A percentile compares a stretch with the other conserved stretches of the same genome.
phyloP scores from a whole-genome alignment of 208 protist species.

The Leishmania braziliensis region DNA sequence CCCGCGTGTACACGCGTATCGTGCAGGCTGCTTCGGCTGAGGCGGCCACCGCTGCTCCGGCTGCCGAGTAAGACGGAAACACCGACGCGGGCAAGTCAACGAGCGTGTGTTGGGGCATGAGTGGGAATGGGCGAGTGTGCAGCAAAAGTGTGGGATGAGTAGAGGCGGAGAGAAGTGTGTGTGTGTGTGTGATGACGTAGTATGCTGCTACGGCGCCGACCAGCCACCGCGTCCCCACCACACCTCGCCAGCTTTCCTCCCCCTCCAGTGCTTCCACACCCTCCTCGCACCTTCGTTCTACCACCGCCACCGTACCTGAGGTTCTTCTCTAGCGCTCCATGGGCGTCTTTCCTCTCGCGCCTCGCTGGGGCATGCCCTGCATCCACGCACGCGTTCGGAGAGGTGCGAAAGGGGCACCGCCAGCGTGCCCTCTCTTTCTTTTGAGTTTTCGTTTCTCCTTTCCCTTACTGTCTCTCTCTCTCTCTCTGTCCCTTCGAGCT shows the following conservation, averaged over 20 bases:
- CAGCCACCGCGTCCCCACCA: background rate
- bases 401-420: background rate
- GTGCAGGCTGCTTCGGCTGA: constrained; percentile 38
- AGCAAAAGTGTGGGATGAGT: background rate
- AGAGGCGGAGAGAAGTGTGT: background rate
- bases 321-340: background rate
- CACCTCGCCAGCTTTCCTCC: background rate
- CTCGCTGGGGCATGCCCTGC: background rate
- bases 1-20: constrained; percentile 82
- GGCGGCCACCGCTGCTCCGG: constrained; percentile 31
- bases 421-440: background rate
- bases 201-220: background rate
- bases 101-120: background rate
- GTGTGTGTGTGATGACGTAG: background rate
- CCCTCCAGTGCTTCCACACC: background rate
- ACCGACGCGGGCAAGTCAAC: background rate
- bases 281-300: background rate
- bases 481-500: background rate
- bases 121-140: background rate
- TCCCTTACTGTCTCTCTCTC: background rate
- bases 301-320: background rate
- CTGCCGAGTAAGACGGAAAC: constrained; percentile 23
- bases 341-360: background rate
- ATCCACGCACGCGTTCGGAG: background rate
- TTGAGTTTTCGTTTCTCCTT: background rate